These are phyloP conservation scores for Claviceps sp. DNA, from an alignment of 2,329 filamentous ascomycete species.

Conservation along the genomic window DNA sequence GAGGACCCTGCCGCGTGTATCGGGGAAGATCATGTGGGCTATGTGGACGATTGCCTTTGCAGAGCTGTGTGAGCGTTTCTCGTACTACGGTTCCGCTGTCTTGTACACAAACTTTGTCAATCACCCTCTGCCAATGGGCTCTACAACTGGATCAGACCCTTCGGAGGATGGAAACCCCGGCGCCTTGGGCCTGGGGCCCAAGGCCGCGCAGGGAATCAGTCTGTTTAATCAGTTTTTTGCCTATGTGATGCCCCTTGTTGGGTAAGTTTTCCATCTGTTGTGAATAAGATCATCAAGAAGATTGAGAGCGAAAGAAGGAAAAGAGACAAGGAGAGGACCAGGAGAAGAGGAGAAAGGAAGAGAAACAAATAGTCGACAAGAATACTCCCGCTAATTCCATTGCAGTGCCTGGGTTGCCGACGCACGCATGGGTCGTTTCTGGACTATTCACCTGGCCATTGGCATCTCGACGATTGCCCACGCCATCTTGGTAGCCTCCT, in stretches of 20 bases:
- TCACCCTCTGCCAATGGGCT: constrained; percentile 37
- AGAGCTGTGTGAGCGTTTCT: constrained; percentile 65
- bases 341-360: no score
- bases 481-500: constrained; percentile 49
- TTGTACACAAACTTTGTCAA: constrained; percentile 57
- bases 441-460: constrained; percentile 57
- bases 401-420: constrained; percentile 45
- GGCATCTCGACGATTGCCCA: constrained; percentile 52
- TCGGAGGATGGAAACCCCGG: constrained; percentile 25
- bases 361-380: background rate
- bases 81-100: constrained; percentile 59
- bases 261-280: constrained; percentile 20
- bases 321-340: background rate
- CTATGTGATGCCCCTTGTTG: constrained; percentile 44
- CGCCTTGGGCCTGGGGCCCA: constrained; percentile 45
- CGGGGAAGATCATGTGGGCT: constrained; percentile 49
- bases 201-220: constrained; percentile 34
- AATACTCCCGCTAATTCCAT: background rate
- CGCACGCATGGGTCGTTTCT: constrained; percentile 58
- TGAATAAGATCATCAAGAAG: background rate
- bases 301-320: background rate
- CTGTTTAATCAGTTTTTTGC: constrained; percentile 49
- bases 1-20: constrained; percentile 46
- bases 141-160: constrained; percentile 36
- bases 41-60: constrained; percentile 60